Evolutionary conservation across 352 stramenopile species (phyloP), one percentile per base, ranked within the genome.

Genomic region (Pythium periplocum): DNA sequence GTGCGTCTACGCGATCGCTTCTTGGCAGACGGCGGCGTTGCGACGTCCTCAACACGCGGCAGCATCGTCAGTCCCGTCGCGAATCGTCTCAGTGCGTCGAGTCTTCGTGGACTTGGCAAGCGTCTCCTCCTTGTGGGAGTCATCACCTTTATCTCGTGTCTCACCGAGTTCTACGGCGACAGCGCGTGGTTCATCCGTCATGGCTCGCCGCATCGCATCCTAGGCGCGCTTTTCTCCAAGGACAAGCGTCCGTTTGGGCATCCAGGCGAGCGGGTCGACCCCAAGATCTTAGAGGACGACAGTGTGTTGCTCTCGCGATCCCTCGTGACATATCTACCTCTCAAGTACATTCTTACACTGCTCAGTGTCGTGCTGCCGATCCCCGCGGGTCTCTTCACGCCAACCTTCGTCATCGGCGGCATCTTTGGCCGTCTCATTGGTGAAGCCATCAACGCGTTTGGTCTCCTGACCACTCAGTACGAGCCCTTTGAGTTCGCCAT

Each of bases 401-500:
- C 83, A 4, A 91, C 82, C n/a, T 93, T 93, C 48, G 65, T 91
- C 33, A 90, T 92, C 36, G 83, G 83, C 43, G 83, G 80, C 53
- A 90, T 90, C 44, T 91, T 91, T 59, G 83, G 83, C 6, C 75
- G 83, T n/a, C 65, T 91, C 41, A 60, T 91, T 42, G 83, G 83
- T 17, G 83, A 91, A 64, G 73, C 78, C 5, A 83, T 93, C 57
- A 67, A 65, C 39, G 79, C 76, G 2, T 87, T 84, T 39, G 62
- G 76, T 12, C 50, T 89, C 9, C 58, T 87, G 36, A 50, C 58
- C 9, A 90, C 83, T 6, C 67, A 76, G 53, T 94, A 93, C 54
- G 66, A 95, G 55, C 86, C 86, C n/a, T 96, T 90, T 59, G 88
- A 96, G 67, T 98, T 92, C 57, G 87, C 91, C 12, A 86, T 98